A percentile compares a stretch with the other conserved stretches of the same genome.
These are phyloP conservation scores for Hexamita inflata DNA, from an alignment of 208 protist genomes.

Conservation along the genomic window DNA sequence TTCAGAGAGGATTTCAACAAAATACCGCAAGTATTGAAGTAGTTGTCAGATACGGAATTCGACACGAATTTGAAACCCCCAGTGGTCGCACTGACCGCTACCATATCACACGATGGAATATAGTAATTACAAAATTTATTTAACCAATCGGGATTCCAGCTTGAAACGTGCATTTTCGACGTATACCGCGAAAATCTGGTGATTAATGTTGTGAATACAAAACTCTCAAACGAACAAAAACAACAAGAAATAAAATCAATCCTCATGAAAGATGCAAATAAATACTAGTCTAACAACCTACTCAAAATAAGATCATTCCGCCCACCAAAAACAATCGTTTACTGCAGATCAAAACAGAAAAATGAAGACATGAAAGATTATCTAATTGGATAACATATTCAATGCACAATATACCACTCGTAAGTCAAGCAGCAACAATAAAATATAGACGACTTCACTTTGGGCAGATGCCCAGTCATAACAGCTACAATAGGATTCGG, in stretches of 20 bases:
- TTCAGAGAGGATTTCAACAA: not conserved
- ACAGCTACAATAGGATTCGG: not conserved
- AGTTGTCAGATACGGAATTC: not conserved
- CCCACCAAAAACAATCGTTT: not conserved
- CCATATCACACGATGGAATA: too few relatives aligned
- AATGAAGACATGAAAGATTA: not conserved
- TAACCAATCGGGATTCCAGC: not conserved
- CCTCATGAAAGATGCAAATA: too few relatives aligned
- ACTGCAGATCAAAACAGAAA: not conserved
- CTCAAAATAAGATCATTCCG: not conserved
- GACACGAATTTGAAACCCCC: not conserved
- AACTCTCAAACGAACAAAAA: too few relatives aligned
- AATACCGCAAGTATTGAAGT: not conserved
- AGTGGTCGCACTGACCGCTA: not conserved
- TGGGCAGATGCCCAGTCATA: not conserved
- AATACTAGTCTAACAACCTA: too few relatives aligned
- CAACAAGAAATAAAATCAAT: too few relatives aligned
- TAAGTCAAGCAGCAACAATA: not conserved
- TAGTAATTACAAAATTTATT: not conserved
- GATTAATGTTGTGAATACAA: too few relatives aligned
- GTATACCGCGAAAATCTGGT: not conserved
- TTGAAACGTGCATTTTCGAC: not conserved
- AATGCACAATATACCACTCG: not conserved
- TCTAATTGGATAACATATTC: not conserved
- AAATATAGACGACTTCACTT: not conserved